A percentile compares a stretch with the other conserved stretches of the same genome.
These are phyloP conservation scores for Nematodospora valgi DNA, from an alignment of 805 yeast species.

Conservation along the genomic window DNA sequence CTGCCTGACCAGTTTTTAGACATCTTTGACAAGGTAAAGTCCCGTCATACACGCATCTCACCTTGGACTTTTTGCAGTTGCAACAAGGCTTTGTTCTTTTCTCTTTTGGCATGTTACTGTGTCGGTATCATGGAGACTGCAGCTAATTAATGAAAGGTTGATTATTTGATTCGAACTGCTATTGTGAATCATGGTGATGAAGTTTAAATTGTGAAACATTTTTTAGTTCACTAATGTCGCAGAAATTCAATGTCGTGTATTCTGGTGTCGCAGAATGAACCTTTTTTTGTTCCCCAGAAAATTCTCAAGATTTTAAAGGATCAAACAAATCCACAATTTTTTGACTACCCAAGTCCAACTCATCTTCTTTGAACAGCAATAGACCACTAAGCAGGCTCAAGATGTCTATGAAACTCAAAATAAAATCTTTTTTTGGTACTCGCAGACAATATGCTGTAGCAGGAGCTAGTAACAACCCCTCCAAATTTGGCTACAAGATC, in stretches of 20 bases:
- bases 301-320: no score
- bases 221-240: no score
- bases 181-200: no score
- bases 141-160: no score
- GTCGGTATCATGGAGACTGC: no score
- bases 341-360: no score
- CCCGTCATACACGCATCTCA: slow-evolving; percentile 52
- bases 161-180: no score
- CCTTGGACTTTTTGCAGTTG: slow-evolving; percentile 59
- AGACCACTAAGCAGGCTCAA: slow-evolving; percentile 1
- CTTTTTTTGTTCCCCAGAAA: no score
- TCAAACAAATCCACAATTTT: slow-evolving; percentile 2
- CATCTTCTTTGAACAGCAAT: not conserved
- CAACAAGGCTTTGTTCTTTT: slow-evolving; percentile 58
- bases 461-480: slow-evolving; percentile 65
- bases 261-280: no score
- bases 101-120: slow-evolving; percentile 26
- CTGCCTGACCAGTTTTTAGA: slow-evolving; percentile 42
- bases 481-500: slow-evolving; percentile 69
- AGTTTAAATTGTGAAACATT: no score
- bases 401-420: slow-evolving; percentile 37
- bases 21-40: slow-evolving; percentile 59
- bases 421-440: slow-evolving; percentile 49
- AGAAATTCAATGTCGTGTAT: no score
- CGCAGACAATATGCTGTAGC: slow-evolving; percentile 57